phyloP scores from a whole-genome alignment of 164 flowering plant genomes.

The Chimonanthus praecox region DNA sequence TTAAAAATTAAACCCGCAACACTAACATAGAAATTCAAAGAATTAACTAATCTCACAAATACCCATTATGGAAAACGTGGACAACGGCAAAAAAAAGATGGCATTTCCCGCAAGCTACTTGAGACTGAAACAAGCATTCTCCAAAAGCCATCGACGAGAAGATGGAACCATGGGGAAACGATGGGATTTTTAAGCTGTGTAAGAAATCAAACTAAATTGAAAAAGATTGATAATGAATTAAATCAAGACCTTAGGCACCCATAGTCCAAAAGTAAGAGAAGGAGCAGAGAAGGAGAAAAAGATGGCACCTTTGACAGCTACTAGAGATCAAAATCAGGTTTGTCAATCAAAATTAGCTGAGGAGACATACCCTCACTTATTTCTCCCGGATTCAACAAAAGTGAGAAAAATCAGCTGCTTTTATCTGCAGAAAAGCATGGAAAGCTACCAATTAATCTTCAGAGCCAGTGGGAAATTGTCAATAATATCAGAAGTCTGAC shows the following conservation, averaged over 20 bases:
- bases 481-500: background rate
- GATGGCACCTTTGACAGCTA: slow-evolving; percentile 7
- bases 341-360: background rate
- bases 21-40: background rate
- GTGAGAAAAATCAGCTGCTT: background rate
- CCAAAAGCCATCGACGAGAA: background rate
- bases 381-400: background rate
- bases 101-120: background rate
- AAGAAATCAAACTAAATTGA: background rate
- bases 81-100: background rate
- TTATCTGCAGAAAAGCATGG: background rate
- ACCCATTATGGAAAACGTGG: slow-evolving; percentile 3
- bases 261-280: background rate
- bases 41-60: background rate
- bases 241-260: background rate
- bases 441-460: background rate
- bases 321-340: background rate
- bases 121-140: background rate
- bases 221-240: background rate
- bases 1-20: background rate
- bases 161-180: background rate
- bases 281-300: background rate
- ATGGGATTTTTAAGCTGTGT: background rate
- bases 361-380: background rate
- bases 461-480: background rate